Evolutionary conservation across 768 basidiomycete species (phyloP), one percentile per base, ranked within the genome.

Genomic region (Suillus subalutaceus): DNA sequence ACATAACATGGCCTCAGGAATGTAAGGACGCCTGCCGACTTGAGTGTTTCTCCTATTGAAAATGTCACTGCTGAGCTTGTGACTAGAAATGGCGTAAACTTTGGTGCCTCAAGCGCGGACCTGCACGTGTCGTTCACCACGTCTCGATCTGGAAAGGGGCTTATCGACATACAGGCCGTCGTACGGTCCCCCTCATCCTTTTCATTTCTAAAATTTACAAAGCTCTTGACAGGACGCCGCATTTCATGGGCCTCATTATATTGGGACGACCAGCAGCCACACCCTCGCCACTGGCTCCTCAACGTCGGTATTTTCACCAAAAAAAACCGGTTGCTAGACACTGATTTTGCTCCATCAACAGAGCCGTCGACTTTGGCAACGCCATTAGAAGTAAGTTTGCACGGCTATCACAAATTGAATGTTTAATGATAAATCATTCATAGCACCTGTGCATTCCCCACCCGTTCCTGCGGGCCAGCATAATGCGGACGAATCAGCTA

Each of bases 401-500:
- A 30, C 43, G 16, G 18, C 10, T 32, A n/a, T 40, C 23, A 23
- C 43, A 7, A 12, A 44, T 57, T 16, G 6, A 43, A 53, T 44
- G 5, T 12, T 37, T 26, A 23, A 20, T 63, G 8, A 62, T 15
- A 63, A n/a, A 30, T 63, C 37, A 35, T 67, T 59, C 35, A 35
- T 65, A 83, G 82, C 81, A 6, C 71, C 74, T 23, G 67, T 75
- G 48, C 70, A 71, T 41, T 78, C 80, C 0, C 71, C 67, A 30
- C 80, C 82, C 3, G 75, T 76, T 26, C 15, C 71, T 48, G 57
- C 66, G 52, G 60, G 66, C 40, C 13, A 58, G 8, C 65, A 66
- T 26, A 18, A 57, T 13, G 57, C 72, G 35, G 78, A 75, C 56
- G 82, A 85, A 69, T 85, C 84, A 32, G 76, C 83, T 32, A 83